Evolutionary conservation across 2,329 filamentous ascomycete genomes (phyloP), one percentile per base, ranked within the genome.

Genomic region (Claviceps capensis): DNA sequence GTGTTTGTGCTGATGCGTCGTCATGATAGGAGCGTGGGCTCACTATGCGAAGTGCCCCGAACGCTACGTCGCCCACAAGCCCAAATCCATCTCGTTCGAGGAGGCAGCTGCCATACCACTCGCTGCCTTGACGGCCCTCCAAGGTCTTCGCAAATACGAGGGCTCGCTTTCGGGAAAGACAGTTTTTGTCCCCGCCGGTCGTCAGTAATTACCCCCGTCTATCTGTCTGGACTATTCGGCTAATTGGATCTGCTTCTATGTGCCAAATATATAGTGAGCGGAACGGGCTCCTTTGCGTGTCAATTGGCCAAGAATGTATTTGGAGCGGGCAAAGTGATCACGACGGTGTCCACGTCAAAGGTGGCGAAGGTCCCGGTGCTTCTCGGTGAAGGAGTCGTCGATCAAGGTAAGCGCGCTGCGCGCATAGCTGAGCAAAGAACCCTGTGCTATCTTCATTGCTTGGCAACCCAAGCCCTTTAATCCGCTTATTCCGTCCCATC

Each of bases 271-370:
- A 5, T 30, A 59, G 56, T 62, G 49, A 55, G 59, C 42, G 60
- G 59, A n/a, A 61, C 60, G 2, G 60, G 60, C n/a, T 47, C 54
- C 5, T 59, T 54, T 45, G 58, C 56, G 5, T 66, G 69, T 17
- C 71, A 73, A 55, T 55, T 74, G 5, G 70, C 71, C 16, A 73
- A 73, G 44, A 65, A 69, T 37, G 63, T 71, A 2, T 74, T 72
- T 54, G 59, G 64, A 1, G 72, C 69, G 2, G 64, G 63, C 17
- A 71, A 69, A 49, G 69, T 73, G 30, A 70, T 74, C 41, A 73
- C 69, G 1, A 73, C 71, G 0, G 63, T 74, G 1, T 72, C 69
- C 1, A 70, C 69, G 1, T 54, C 63, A 14, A 74, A 74, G 56
- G 57, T 74, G 1, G 49, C 63, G 1, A 65, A 60, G 50, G 58